These are phyloP conservation scores for Colletotrichum plurivorum DNA, from an alignment of 2,329 filamentous ascomycete genomes.

Conservation along the genomic window DNA sequence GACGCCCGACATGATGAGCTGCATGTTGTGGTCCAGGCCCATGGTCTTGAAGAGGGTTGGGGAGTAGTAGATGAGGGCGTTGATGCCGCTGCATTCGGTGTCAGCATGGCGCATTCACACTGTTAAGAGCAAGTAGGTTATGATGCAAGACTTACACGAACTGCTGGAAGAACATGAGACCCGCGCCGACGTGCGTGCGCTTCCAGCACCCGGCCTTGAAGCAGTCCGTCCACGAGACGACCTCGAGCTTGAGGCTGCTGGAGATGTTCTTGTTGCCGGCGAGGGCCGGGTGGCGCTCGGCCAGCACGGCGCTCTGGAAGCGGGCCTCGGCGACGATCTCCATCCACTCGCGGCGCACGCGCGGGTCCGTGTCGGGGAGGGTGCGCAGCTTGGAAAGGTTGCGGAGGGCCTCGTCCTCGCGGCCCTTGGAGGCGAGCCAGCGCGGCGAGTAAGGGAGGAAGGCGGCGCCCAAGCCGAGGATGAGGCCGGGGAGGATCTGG, in stretches of 20 bases:
- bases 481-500: slow-evolving; percentile 46
- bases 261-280: slow-evolving; percentile 49
- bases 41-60: slow-evolving; percentile 59
- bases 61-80: slow-evolving; percentile 61
- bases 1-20: slow-evolving; percentile 56
- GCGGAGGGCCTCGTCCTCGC: slow-evolving; percentile 48
- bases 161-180: slow-evolving; percentile 72
- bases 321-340: slow-evolving; percentile 40
- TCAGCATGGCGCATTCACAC: too few relatives aligned
- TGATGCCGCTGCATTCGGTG: slow-evolving; percentile 36
- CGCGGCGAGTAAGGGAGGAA: slow-evolving; percentile 46
- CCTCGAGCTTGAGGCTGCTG: slow-evolving; percentile 59
- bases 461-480: slow-evolving; percentile 44
- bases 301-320: slow-evolving; percentile 43
- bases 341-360: slow-evolving; percentile 42
- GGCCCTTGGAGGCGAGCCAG: slow-evolving; percentile 53
- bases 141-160: too few relatives aligned
- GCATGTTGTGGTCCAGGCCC: slow-evolving; percentile 52
- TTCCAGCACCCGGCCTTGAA: slow-evolving; percentile 64
- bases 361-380: slow-evolving; percentile 41
- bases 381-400: slow-evolving; percentile 34
- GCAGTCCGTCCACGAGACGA: slow-evolving; percentile 64
- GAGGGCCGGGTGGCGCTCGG: slow-evolving; percentile 51
- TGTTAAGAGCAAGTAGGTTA: too few relatives aligned
- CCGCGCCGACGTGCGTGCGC: slow-evolving; percentile 60